Percentiles rank a stretch among this genome's conserved stretches.
These are phyloP conservation scores for Geotrichum citri-aurantii DNA, from an alignment of 1,139 yeast genomes.

Conservation along the genomic window DNA sequence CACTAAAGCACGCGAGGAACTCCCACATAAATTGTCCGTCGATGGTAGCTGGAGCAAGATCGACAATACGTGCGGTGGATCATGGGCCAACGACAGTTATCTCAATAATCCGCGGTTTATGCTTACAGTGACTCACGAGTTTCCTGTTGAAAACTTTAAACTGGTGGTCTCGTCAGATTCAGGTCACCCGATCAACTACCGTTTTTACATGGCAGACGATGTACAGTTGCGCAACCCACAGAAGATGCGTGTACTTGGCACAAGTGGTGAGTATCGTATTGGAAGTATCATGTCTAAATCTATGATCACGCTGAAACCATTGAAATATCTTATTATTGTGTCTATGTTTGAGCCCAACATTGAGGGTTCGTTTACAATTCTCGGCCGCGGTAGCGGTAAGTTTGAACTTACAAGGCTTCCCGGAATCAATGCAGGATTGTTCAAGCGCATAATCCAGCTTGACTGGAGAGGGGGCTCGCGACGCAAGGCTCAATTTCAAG, in stretches of 20 bases:
- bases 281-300: constrained; percentile 28
- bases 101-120: constrained; percentile 60
- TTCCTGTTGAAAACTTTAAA: constrained; percentile 3
- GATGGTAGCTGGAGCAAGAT: constrained; percentile 46
- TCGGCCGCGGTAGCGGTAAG: constrained; percentile 20
- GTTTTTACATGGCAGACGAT: constrained; percentile 33
- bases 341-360: constrained; percentile 37
- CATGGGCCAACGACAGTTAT: constrained; percentile 47
- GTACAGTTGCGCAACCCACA: constrained; percentile 29
- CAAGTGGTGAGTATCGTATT: constrained; percentile 35
- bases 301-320: constrained; percentile 38
- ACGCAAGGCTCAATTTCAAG: constrained; percentile 16
- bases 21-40: constrained; percentile 26
- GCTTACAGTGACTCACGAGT: constrained; percentile 24
- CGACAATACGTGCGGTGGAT: constrained; percentile 48
- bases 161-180: constrained; percentile 18
- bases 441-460: constrained; percentile 21
- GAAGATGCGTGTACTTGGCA: constrained; percentile 32
- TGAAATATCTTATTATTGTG: constrained; percentile 32
- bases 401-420: constrained; percentile 22
- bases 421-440: constrained; percentile 26
- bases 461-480: constrained; percentile 24
- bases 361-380: constrained; percentile 22
- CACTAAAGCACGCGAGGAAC: constrained; percentile 34
- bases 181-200: constrained; percentile 33